These are phyloP conservation scores for Arthrobotrys sphaeroides DNA, from an alignment of 2,329 filamentous ascomycete species.

Conservation along the genomic window DNA sequence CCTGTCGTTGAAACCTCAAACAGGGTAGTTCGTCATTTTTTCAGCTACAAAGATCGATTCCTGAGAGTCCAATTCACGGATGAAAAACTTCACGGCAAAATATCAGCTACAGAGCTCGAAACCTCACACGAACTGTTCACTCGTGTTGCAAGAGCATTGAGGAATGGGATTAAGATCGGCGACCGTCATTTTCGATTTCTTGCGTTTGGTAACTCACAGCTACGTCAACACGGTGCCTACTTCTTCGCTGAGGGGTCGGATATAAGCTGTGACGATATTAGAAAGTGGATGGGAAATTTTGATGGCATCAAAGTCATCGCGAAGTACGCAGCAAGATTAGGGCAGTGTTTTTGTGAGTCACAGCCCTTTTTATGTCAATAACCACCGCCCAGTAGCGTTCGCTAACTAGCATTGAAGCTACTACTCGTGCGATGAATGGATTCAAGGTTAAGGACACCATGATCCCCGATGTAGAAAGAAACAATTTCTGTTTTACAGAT, in stretches of 20 bases:
- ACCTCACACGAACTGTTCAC: slow-evolving; percentile 77
- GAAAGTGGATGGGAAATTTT: slow-evolving; percentile 87
- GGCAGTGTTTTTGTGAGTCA: slow-evolving; percentile 80
- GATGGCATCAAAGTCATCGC: slow-evolving; percentile 82
- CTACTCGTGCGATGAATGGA: slow-evolving; percentile 77
- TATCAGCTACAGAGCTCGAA: slow-evolving; percentile 66
- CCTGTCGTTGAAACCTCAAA: slow-evolving; percentile 88
- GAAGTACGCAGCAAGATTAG: slow-evolving; percentile 86
- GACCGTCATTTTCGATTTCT: slow-evolving; percentile 86
- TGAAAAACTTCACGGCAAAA: slow-evolving; percentile 72
- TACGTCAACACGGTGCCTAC: slow-evolving; percentile 89
- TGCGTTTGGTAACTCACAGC: slow-evolving; percentile 93
- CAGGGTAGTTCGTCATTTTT: slow-evolving; percentile 79
- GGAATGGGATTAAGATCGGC: slow-evolving; percentile 82
- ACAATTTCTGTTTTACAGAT: slow-evolving; percentile 81
- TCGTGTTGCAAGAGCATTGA: slow-evolving; percentile 75
- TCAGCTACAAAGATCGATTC: slow-evolving; percentile 77
- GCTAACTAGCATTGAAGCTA: slow-evolving; percentile 63
- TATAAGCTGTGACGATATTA: slow-evolving; percentile 78
- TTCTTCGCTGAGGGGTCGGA: slow-evolving; percentile 81
- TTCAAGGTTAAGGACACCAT: slow-evolving; percentile 69
- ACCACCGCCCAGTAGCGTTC: background rate
- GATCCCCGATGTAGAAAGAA: slow-evolving; percentile 75
- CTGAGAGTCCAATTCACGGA: slow-evolving; percentile 89
- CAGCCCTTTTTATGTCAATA: no score